Evolutionary conservation across 2,329 filamentous ascomycete species (phyloP), one percentile per base, ranked within the genome.

Genomic region (Didymella sp.): DNA sequence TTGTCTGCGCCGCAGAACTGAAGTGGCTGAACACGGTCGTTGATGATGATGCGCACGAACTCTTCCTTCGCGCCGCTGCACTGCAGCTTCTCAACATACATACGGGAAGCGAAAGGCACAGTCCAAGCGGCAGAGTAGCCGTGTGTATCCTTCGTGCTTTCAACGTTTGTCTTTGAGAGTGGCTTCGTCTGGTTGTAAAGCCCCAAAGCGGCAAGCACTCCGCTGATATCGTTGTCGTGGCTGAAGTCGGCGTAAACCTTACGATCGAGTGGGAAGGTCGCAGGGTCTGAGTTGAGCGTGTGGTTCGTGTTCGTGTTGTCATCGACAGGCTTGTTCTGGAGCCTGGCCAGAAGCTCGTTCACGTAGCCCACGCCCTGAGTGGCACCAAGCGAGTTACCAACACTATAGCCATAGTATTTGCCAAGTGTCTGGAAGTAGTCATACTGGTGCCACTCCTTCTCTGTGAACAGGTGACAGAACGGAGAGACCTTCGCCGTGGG

Each of bases 281-380:
- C 71, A 0, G 83, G 77, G 56, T 86, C 81, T 5, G 78, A 78
- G 72, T 96, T 90, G 0, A 96, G 82, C 0, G 92, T 96, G 31
- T 78, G 80, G 75, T 97, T 96, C 6, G 88, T 91, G 51, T 82
- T 87, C 0, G 92, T 96, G 56, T 85, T 77, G 72, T 96, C 92
- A 0, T 81, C 66, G 1, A 96, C 91, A 0, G 89, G 83, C 15
- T 79, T 75, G 28, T 82, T 79, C 0, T 90, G 96, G 61, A 97
- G 78, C 25, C 93, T 86, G 4, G 93, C 89, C 51, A 96, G 84
- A 11, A 97, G 85, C 79, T 97, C 93, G 74, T 96, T 96, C 52
- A 88, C 87, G 69, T 89, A 97, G 2, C 93, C 93, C 1, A 95
- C 89, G 1, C 93, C 93, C 75, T 96, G 92, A 0, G 91, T 92